Evolutionary conservation across 1,139 yeast species (phyloP).

Genomic region (Debaryomyces robertsiae): DNA sequence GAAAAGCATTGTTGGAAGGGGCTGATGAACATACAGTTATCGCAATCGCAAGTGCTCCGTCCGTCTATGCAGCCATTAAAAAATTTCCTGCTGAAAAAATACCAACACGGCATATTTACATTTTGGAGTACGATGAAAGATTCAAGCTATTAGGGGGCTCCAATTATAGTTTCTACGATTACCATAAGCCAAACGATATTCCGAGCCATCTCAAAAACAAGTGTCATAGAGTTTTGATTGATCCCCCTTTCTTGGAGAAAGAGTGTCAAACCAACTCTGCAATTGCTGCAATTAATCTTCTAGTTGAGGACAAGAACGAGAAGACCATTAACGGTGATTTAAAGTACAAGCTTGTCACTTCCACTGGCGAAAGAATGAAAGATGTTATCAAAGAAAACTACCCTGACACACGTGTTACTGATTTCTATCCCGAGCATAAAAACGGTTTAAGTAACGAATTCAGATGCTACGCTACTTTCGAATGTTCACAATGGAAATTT

Average conservation of each 20-base stretch:
- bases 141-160: constrained; percentile 67
- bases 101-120: constrained; percentile 69
- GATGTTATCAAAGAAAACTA: constrained; percentile 60
- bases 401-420: constrained; percentile 64
- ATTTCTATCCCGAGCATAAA: constrained; percentile 76
- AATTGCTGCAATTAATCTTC: constrained; percentile 62
- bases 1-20: constrained; percentile 71
- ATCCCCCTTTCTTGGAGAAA: constrained; percentile 83
- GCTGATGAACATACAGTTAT: constrained; percentile 71
- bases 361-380: constrained; percentile 89
- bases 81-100: constrained; percentile 51
- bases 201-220: constrained; percentile 61
- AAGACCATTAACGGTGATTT: constrained; percentile 42
- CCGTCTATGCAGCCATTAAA: constrained; percentile 83
- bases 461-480: constrained; percentile 79
- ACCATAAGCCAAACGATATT: constrained; percentile 63
- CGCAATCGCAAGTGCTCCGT: constrained; percentile 85
- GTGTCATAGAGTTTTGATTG: constrained; percentile 76
- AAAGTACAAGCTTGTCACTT: constrained; percentile 61
- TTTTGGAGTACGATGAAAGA: constrained; percentile 77
- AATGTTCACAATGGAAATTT: constrained; percentile 45
- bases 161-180: constrained; percentile 74
- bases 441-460: constrained; percentile 88
- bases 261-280: constrained; percentile 82
- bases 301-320: constrained; percentile 41